Base-by-base conservation (phyloP, 2,329 filamentous ascomycete species). In the Fusarium dlaminii region DNA sequence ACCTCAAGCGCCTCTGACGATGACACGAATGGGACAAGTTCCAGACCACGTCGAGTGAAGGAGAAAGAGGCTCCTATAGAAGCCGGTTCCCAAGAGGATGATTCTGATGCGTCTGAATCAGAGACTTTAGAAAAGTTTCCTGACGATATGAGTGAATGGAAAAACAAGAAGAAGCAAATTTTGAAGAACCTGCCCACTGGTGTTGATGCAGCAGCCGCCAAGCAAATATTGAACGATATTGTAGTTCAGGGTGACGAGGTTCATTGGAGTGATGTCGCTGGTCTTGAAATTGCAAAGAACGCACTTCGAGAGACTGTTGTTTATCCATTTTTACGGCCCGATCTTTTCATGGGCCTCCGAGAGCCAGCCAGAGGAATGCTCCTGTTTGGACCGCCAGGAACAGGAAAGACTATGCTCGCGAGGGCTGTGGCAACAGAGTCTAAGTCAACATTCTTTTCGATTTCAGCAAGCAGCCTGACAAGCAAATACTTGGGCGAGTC, bases 321-420 rank as follows among this genome's bases (percentile, higher is more conserved):
- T 5, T 99, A 99, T 78, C 96, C 96, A 1, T 98, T 99, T 80
- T 85, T 99, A 17, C 92, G 96, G 4, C 96, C 96, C 4, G 96
- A 99, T 82, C 85, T 99, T 5, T 99, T 99, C 84, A 96, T 96
- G 89, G 96, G 96, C 1, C 87, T 99, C 17, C 92, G 96, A 43
- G 96, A 99, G 80, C 96, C 96, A 27, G 96, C 96, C 20, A 88
- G 95, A 66, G 96, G 96, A 11, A 98, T 99, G 94, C 87, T 99
- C 3, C 87, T 99, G 3, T 99, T 99, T 80, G 96, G 96, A 0
- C 96, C 96, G 3, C 96, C 96, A 0, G 96, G 96, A n/a, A 99
- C 96, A 0, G 96, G 96, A 59, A 99, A 99, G 83, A 99, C 96
- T 0, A 99, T 99, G 96, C 86, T 99, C 42, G 96, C 96, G 15